These are phyloP conservation scores for Eragrostis tef DNA, from an alignment of 202 grass and related monocot genomes.

Conservation along the genomic window DNA sequence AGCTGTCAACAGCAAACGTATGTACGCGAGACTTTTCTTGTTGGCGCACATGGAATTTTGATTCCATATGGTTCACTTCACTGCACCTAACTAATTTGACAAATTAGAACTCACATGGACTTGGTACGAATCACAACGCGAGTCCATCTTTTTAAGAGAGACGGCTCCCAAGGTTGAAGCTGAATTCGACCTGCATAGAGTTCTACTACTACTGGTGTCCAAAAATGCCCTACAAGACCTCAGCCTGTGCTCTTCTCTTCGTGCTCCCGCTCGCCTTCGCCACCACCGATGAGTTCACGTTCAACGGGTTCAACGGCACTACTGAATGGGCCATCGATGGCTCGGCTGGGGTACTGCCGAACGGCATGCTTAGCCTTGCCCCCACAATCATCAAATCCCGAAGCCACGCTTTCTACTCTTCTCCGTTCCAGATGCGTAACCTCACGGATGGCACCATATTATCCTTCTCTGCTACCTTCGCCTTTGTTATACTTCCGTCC, in stretches of 20 bases:
- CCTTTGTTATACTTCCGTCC: not conserved
- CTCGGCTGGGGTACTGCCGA: not conserved
- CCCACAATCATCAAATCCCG: not conserved
- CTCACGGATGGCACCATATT: not conserved
- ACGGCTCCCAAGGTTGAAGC: not conserved
- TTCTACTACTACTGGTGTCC: not conserved
- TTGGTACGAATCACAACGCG: no score
- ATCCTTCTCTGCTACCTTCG: not conserved
- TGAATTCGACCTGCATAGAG: not conserved
- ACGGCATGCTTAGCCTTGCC: not conserved
- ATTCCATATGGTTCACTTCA: no score
- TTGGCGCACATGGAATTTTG: no score
- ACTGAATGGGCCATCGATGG: not conserved
- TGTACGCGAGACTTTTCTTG: no score
- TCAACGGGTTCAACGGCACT: not conserved
- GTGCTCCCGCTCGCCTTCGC: not conserved
- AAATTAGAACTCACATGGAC: no score
- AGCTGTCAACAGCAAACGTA: no score
- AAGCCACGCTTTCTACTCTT: not conserved
- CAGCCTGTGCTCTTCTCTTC: not conserved
- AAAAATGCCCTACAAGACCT: not conserved
- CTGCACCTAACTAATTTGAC: no score
- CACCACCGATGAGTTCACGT: not conserved
- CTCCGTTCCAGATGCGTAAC: not conserved
- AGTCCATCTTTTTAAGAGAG: not conserved